Base-by-base conservation (phyloP, 1,284 basidiomycete genomes). In the Dichomitus squalens region DNA sequence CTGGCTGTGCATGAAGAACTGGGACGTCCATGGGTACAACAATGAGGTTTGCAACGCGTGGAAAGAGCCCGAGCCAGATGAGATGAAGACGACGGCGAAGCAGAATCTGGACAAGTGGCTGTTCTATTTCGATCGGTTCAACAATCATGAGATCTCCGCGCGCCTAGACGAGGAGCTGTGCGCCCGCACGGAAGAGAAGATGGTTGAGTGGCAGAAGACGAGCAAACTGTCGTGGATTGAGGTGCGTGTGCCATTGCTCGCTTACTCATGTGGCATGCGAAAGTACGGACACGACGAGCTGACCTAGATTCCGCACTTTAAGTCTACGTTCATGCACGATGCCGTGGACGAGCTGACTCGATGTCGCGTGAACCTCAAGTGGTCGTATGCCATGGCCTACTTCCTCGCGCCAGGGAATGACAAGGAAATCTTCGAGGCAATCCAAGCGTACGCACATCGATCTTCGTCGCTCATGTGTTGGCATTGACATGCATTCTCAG, bases 321-420 rank as follows among this genome's bases (percentile, higher is more conserved):
- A 75, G 74, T 68, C 72, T 9, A 85, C 86, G 66, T 89, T 88
- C 70, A 80, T 87, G 64, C 79, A 82, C 61, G 79, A 85, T 59
- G 87, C 86, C 0, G 85, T 87, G 4, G 82, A 86, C 58, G 79
- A 78, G 40, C 73, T 82, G 39, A 75, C 76, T 36, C 75, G 75
- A 59, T 86, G 85, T 61, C 77, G 87, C 36, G 79, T 80, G 61
- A 85, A 85, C 18, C 76, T 89, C 58, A 88, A 88, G 69, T 88
- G 86, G 86, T 85, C 84, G 7, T 89, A 88, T 68, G 82, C 81
- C 20, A 87, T 89, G 85, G 86, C 86, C 0, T 87, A 83, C 74
- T 88, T 85, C 63, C 73, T 89, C 18, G 76, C 75, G 53, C 73
- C 78, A 49, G 83, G 85, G 64, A 88, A 87, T 66, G 77, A 82